Base-by-base conservation (phyloP, 1,139 yeast species). In the Yamadazyma dendronema region DNA sequence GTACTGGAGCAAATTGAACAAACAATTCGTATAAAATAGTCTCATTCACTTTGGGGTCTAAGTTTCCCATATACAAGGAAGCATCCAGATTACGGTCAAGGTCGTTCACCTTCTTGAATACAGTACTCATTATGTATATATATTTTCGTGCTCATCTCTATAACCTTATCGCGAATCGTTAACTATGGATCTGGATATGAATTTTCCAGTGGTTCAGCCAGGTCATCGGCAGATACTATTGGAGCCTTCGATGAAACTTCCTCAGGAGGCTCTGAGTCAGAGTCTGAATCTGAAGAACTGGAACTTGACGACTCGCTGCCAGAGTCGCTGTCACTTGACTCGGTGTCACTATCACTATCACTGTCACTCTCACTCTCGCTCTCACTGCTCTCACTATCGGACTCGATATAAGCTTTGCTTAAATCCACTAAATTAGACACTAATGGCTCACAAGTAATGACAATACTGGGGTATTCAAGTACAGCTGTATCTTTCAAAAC, bases 1-100 rank as follows among this genome's bases (percentile, higher is more conserved):
- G 67, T 4, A 92, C 74, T 0, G 96, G 96, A 0, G 95, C 94
- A 36, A 87, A 82, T 56, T 92, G 98, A 10, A 86, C 62, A 59
- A 89, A 83, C 24, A 92, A 70, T 57, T 92, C 98, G 54, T 83
- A 87, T 34, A 94, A 59, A 14, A 84, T 50, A 2, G 72, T 62
- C 46, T 85, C 95, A 1, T 79, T 77, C 2, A 80, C 95, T 34
- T 77, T 74, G 3, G 81, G 79, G 47, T 87, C 96, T 8, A 92
- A 62, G 49, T 88, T 88, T 1, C 97, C 97, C 17, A 90, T 75
- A 56, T 88, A 92, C 3, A 90, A 61, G 1, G 95, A 79, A 1
- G 81, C 80, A 29, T 79, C 81, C 35, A 76, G 77, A 52, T 82
- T 81, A 36, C 82, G 65, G 21, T 78, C 80, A 12, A 62, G 42